Conservation (phyloP, 2,329 filamentous ascomycete species). For the Fusarium coicis region DNA sequence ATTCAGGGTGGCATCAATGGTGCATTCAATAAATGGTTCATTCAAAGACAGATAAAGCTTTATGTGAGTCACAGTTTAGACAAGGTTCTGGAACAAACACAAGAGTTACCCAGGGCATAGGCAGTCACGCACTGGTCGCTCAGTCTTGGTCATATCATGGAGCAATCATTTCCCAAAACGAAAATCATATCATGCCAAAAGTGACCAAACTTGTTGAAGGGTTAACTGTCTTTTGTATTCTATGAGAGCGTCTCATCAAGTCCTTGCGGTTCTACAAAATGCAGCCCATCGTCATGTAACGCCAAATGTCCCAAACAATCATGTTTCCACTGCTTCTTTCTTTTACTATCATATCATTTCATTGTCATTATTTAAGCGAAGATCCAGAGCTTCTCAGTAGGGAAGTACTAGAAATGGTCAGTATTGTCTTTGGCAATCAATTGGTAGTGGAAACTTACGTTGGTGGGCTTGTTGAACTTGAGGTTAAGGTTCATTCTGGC, state of each 20-base stretch:
- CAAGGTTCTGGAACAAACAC: not conserved
- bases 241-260: conserved; percentile 33
- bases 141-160: not conserved
- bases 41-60: conserved; percentile 10
- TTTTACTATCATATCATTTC: conserved; percentile 27
- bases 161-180: not conserved
- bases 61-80: conserved; percentile 1
- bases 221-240: conserved; percentile 43
- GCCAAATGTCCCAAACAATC: conserved; percentile 43
- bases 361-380: conserved; percentile 57
- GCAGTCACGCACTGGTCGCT: not conserved
- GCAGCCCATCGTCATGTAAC: conserved; percentile 40
- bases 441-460: conserved; percentile 61
- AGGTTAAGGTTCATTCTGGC: conserved; percentile 71
- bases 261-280: conserved; percentile 40
- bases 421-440: not conserved
- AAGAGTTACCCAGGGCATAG: not conserved
- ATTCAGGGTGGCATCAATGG: conserved; percentile 17
- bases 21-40: conserved; percentile 12
- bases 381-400: conserved; percentile 66
- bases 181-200: not conserved
- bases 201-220: conserved; percentile 1
- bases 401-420: conserved; percentile 61
- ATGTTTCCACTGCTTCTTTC: conserved; percentile 32
- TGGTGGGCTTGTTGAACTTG: conserved; percentile 81